Evolutionary conservation across 2,329 filamentous ascomycete species (phyloP).

Genomic region (Fusarium sp.): DNA sequence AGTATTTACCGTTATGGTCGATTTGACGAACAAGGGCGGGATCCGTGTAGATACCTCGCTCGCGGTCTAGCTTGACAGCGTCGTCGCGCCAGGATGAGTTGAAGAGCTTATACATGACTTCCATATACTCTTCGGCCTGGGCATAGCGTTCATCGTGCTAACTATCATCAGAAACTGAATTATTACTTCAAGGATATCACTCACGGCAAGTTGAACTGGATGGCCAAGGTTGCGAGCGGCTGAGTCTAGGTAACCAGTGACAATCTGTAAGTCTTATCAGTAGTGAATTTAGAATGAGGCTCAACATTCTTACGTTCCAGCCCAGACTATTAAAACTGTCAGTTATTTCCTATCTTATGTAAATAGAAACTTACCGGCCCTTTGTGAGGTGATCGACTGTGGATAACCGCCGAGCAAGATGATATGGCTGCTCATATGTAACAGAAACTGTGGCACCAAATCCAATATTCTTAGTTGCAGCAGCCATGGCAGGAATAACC

Average conservation of each 20-base stretch:
- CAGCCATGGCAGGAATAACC: constrained; percentile 75
- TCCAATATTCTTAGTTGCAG: constrained; percentile 72
- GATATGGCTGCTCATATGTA: constrained; percentile 77
- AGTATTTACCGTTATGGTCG: constrained; percentile 73
- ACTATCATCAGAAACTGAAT: neutral
- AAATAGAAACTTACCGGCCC: constrained; percentile 56
- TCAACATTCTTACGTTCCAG: constrained; percentile 60
- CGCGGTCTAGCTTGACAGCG: constrained; percentile 69
- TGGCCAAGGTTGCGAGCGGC: constrained; percentile 73
- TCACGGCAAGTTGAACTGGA: constrained; percentile 58
- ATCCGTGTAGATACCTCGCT: constrained; percentile 66
- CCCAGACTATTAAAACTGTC: constrained; percentile 53
- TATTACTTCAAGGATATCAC: neutral
- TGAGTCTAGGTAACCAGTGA: constrained; percentile 76
- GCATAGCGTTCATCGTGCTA: constrained; percentile 74
- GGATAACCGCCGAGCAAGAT: constrained; percentile 71
- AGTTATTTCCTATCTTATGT: neutral
- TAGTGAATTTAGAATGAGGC: neutral
- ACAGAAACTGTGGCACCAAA: constrained; percentile 78
- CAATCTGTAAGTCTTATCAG: constrained; percentile 58
- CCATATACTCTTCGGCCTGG: constrained; percentile 71
- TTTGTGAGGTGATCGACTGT: constrained; percentile 75
- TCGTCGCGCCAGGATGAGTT: constrained; percentile 75
- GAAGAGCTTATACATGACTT: constrained; percentile 73
- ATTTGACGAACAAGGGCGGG: constrained; percentile 69